phyloP scores from a whole-genome alignment of 2,329 filamentous ascomycete genomes.

The Fusarium nurragi region DNA sequence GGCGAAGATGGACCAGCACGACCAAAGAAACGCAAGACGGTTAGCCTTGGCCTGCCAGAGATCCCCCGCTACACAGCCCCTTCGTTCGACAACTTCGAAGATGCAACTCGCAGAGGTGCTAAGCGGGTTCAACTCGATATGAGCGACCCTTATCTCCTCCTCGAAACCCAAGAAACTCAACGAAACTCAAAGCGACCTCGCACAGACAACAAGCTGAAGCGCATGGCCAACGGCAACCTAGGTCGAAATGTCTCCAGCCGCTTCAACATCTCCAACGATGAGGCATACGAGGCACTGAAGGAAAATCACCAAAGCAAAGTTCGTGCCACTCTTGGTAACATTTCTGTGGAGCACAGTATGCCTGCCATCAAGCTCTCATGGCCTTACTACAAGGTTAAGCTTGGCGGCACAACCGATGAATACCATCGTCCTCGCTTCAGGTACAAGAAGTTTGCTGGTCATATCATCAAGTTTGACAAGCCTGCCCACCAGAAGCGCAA shows the following conservation, averaged over 20 bases:
- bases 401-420: constrained; percentile 77
- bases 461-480: constrained; percentile 76
- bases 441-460: constrained; percentile 73
- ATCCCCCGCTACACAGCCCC: constrained; percentile 71
- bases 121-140: constrained; percentile 86
- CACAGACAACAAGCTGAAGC: constrained; percentile 67
- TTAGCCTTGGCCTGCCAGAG: constrained; percentile 67
- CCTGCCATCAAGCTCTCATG: constrained; percentile 91
- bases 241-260: constrained; percentile 79
- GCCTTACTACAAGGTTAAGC: constrained; percentile 93
- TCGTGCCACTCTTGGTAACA: constrained; percentile 87
- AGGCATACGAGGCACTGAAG: constrained; percentile 94
- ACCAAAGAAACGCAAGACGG: constrained; percentile 73
- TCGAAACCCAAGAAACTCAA: constrained; percentile 78
- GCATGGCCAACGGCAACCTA: constrained; percentile 73
- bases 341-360: constrained; percentile 93
- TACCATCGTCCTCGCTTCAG: constrained; percentile 85
- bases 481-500: constrained; percentile 82
- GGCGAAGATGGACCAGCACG: constrained; percentile 57
- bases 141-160: constrained; percentile 85
- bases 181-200: constrained; percentile 68
- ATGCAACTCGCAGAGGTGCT: constrained; percentile 74
- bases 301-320: constrained; percentile 98
- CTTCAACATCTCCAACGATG: constrained; percentile 97
- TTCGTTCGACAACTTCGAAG: constrained; percentile 82